Percentiles rank a stretch among this genome's conserved stretches.
Evolutionary conservation across 768 basidiomycete species (phyloP).

Genomic region (Tricholoma hemisulphureum): DNA sequence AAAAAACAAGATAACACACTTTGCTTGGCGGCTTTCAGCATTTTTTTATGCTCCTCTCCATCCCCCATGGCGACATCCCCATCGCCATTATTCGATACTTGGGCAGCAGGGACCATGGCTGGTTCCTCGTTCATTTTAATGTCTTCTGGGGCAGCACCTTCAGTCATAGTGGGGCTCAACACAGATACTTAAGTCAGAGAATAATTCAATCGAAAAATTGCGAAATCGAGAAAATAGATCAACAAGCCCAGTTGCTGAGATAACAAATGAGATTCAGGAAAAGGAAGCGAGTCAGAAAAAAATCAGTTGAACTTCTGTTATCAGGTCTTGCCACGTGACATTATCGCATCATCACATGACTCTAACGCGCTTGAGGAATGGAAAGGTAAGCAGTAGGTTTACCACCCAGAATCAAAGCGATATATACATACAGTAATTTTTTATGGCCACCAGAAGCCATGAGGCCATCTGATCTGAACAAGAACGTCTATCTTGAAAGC

Average conservation of each 20-base stretch:
- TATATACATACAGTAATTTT: no score
- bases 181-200: conserved; percentile 19
- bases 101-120: conserved; percentile 5
- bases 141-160: conserved; percentile 16
- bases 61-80: conserved; percentile 22
- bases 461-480: no score
- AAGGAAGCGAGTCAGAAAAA: background rate
- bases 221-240: background rate
- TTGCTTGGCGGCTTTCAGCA: conserved; percentile 53
- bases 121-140: conserved; percentile 21
- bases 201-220: background rate
- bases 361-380: no score
- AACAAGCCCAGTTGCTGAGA: background rate
- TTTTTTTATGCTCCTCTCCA: conserved; percentile 40
- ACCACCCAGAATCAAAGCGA: no score
- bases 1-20: conserved; percentile 34
- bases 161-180: conserved; percentile 28
- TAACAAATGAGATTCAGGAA: background rate
- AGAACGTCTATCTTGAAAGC: no score
- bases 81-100: conserved; percentile 9
- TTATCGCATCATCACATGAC: no score
- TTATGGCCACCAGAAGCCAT: no score
- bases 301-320: no score
- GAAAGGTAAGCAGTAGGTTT: no score
- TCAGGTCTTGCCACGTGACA: no score